phyloP scores from a whole-genome alignment of 225 moss, liverwort and hornwort genomes.

The Polytrichum commune region DNA sequence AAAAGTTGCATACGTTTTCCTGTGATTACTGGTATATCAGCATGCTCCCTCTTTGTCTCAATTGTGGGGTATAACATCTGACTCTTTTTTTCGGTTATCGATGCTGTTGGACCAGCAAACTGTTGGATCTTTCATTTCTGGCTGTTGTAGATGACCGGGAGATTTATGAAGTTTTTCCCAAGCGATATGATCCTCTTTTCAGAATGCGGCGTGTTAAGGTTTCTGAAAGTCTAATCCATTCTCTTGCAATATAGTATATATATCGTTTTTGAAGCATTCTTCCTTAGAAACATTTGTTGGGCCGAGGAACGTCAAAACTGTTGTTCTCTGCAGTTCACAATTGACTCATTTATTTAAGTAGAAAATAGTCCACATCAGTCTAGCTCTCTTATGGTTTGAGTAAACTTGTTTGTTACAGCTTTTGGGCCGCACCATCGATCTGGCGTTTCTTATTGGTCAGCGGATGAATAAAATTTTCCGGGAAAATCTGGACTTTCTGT shows the following conservation, averaged over 20 bases:
- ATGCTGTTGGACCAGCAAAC: conserved; percentile 25
- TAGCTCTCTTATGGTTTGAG: background rate
- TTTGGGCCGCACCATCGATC: conserved; percentile 53
- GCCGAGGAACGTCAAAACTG: too few relatives aligned
- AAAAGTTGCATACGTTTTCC: too few relatives aligned
- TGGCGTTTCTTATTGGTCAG: conserved; percentile 44
- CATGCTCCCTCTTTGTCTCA: too few relatives aligned
- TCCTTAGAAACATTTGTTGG: too few relatives aligned
- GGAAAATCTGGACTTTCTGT: conserved; percentile 52
- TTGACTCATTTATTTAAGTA: too few relatives aligned
- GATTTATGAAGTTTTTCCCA: conserved; percentile 46
- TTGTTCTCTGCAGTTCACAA: too few relatives aligned
- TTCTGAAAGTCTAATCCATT: background rate
- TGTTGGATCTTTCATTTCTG: conserved; percentile 45
- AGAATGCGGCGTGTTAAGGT: conserved; percentile 58
- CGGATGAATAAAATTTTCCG: conserved; percentile 59
- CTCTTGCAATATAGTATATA: too few relatives aligned
- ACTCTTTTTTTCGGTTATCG: too few relatives aligned
- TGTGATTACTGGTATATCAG: too few relatives aligned
- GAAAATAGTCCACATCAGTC: too few relatives aligned
- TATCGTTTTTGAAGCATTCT: too few relatives aligned
- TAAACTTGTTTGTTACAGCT: conserved; percentile 29
- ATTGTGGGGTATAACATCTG: too few relatives aligned
- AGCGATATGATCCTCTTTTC: conserved; percentile 50
- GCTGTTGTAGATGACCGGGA: conserved; percentile 35